These are phyloP conservation scores for Daldinia eschscholtzii DNA, from an alignment of 2,329 filamentous ascomycete genomes.

Conservation along the genomic window DNA sequence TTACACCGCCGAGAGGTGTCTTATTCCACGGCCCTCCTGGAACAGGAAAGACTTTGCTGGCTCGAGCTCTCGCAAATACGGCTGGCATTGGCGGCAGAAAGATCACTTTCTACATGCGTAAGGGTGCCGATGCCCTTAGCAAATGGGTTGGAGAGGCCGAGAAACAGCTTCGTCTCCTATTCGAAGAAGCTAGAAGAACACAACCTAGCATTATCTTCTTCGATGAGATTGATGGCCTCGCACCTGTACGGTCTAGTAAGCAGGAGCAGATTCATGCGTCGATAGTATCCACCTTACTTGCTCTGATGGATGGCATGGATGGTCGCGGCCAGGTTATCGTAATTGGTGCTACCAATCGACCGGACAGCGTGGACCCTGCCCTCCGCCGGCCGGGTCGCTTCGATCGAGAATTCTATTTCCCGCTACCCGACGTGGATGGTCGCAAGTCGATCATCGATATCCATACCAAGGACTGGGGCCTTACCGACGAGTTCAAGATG, in stretches of 20 bases:
- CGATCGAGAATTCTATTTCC: conserved; percentile 98
- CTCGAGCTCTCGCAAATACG: conserved; percentile 90
- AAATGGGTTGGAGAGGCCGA: conserved; percentile 99
- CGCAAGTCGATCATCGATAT: conserved; percentile 92
- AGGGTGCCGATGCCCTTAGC: conserved; percentile 95
- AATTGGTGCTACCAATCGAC: conserved; percentile 97
- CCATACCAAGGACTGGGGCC: conserved; percentile 93
- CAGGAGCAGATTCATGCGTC: conserved; percentile 99
- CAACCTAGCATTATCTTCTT: conserved; percentile 99
- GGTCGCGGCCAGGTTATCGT: conserved; percentile 98
- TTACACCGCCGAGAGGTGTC: conserved; percentile 93
- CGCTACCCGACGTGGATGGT: conserved; percentile 83
- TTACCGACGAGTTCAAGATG: conserved; percentile 83
- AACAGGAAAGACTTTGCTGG: conserved; percentile 97
- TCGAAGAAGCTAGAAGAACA: conserved; percentile 94
- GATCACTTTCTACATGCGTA: conserved; percentile 99
- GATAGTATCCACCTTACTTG: conserved; percentile 93
- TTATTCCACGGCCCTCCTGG: conserved; percentile 97
- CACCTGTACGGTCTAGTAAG: conserved; percentile 95
- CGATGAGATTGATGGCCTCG: conserved; percentile 97
- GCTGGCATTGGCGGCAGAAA: conserved; percentile 90
- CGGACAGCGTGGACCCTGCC: conserved; percentile 97
- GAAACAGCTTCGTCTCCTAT: conserved; percentile 90
- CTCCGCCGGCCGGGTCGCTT: conserved; percentile 93
- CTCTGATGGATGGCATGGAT: conserved; percentile 98